phyloP scores from a whole-genome alignment of 1,284 basidiomycete species.

The Chalciporus sp. region DNA sequence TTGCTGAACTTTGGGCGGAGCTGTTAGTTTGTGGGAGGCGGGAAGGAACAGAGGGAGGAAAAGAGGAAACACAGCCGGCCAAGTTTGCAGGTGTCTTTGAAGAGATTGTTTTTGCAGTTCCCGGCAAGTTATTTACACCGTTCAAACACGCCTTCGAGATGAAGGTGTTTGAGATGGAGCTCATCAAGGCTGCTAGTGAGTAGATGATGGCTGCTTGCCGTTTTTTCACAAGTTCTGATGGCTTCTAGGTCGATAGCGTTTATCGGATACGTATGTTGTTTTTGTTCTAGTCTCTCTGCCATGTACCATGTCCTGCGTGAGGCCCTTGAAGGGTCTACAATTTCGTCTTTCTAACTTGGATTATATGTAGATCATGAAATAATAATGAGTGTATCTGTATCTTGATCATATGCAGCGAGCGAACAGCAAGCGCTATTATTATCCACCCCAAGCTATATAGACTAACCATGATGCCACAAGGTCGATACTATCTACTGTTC shows the following conservation, averaged over 20 bases:
- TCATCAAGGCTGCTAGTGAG: slow-evolving; percentile 35
- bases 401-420: too few species aligned
- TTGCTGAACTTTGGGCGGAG: slow-evolving; percentile 49
- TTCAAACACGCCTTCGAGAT: slow-evolving; percentile 48
- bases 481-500: too few species aligned
- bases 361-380: background rate
- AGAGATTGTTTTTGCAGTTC: slow-evolving; percentile 47
- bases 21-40: slow-evolving; percentile 44
- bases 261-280: background rate
- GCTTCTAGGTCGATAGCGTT: background rate
- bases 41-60: slow-evolving; percentile 19
- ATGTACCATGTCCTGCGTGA: background rate
- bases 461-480: too few species aligned
- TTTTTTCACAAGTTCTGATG: background rate
- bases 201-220: slow-evolving; percentile 7
- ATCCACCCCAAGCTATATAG: too few species aligned
- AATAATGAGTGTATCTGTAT: background rate
- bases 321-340: background rate
- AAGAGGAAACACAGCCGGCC: slow-evolving; percentile 26
- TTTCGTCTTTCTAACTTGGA: background rate
- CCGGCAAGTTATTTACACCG: slow-evolving; percentile 38
- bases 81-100: slow-evolving; percentile 47
- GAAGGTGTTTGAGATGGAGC: slow-evolving; percentile 43
- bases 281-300: background rate
- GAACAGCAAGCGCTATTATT: too few species aligned